These are phyloP conservation scores for Lignosus rhinocerotis DNA, from an alignment of 1,284 basidiomycete genomes.

Conservation along the genomic window DNA sequence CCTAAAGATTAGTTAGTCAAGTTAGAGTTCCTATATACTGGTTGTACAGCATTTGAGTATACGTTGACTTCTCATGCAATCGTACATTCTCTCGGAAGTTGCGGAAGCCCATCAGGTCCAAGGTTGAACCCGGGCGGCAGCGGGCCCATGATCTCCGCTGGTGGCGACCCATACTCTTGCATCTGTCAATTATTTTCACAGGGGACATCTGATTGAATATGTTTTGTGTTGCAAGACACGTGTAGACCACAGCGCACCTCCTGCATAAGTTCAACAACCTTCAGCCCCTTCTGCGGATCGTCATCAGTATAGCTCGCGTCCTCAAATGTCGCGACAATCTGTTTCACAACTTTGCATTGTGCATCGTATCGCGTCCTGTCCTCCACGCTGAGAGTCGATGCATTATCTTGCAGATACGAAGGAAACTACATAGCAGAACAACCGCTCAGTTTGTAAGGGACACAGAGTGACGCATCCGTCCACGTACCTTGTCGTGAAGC, in stretches of 20 bases:
- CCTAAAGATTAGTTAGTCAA: too few species aligned
- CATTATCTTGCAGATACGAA: constrained; percentile 65
- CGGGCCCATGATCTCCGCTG: constrained; percentile 89
- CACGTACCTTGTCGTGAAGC: constrained; percentile 74
- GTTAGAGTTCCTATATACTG: too few species aligned
- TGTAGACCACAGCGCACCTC: constrained; percentile 50
- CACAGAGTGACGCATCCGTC: not conserved
- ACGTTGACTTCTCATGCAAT: constrained; percentile 32
- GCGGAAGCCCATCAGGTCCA: constrained; percentile 56
- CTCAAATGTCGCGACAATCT: constrained; percentile 79
- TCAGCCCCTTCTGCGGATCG: constrained; percentile 51
- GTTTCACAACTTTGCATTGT: constrained; percentile 65
- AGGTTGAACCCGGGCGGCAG: constrained; percentile 78
- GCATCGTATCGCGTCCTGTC: constrained; percentile 72
- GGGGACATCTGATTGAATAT: not conserved
- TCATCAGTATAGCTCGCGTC: constrained; percentile 65
- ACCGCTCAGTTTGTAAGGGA: not conserved
- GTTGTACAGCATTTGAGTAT: not conserved
- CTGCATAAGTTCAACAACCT: constrained; percentile 73
- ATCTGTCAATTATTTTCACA: constrained; percentile 49
- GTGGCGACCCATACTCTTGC: constrained; percentile 86
- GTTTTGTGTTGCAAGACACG: constrained; percentile 19
- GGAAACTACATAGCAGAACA: constrained; percentile 65
- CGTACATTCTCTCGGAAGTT: constrained; percentile 53
- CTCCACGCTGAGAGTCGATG: constrained; percentile 48